A percentile compares a stretch with the other conserved stretches of the same genome.
phyloP scores from a whole-genome alignment of 768 basidiomycete species.

The Trametes gibbosa region DNA sequence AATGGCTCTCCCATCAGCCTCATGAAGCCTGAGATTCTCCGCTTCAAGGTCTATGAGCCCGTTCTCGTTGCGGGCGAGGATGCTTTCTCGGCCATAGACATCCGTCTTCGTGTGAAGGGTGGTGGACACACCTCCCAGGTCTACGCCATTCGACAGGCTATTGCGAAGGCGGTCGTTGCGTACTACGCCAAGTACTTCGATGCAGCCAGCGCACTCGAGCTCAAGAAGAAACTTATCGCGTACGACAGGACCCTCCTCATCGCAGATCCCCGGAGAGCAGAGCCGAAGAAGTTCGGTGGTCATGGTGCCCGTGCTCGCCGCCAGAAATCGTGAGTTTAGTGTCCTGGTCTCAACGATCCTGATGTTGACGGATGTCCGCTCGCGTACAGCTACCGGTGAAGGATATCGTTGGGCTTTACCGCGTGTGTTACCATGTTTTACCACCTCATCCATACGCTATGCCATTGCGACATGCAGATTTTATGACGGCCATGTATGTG shows the following conservation, averaged over 20 bases:
- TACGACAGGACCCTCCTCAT: slow-evolving; percentile 92
- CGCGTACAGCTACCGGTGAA: slow-evolving; percentile 73
- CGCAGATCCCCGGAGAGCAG: slow-evolving; percentile 95
- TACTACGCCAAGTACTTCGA: slow-evolving; percentile 99
- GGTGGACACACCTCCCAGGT: slow-evolving; percentile 99
- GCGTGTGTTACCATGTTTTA: slow-evolving; percentile 46
- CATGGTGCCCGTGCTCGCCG: slow-evolving; percentile 96
- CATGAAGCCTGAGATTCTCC: slow-evolving; percentile 91
- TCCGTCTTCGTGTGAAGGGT: slow-evolving; percentile 97
- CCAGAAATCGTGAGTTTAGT: slow-evolving; percentile 79
- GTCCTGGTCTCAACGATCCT: neutral
- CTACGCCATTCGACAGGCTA: slow-evolving; percentile 98
- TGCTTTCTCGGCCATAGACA: slow-evolving; percentile 82
- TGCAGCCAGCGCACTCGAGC: slow-evolving; percentile 92
- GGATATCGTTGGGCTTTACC: slow-evolving; percentile 35
- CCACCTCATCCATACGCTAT: slow-evolving; percentile 33
- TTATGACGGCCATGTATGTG: slow-evolving; percentile 24
- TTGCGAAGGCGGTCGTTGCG: slow-evolving; percentile 95
- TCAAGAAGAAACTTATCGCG: slow-evolving; percentile 96
- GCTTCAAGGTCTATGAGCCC: slow-evolving; percentile 98
- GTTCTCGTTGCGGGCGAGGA: slow-evolving; percentile 93
- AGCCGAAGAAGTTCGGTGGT: slow-evolving; percentile 99
- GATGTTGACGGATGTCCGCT: neutral
- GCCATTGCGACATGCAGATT: slow-evolving; percentile 38
- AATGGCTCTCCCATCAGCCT: slow-evolving; percentile 97